Conservation (phyloP, 2,329 filamentous ascomycete genomes). For the Pseudogymnoascus sp. region DNA sequence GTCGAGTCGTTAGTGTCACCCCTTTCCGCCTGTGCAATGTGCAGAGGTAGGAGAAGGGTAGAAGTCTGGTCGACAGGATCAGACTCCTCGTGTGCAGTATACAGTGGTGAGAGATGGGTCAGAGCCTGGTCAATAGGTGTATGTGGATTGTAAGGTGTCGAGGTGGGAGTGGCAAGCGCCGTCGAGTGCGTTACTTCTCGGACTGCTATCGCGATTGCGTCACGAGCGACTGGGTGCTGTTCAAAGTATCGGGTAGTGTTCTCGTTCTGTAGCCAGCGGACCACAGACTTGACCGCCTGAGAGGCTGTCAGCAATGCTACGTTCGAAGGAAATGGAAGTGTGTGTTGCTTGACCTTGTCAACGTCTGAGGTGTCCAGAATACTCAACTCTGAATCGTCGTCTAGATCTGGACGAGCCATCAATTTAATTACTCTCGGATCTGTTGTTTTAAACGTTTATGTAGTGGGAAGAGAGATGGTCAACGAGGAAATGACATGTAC, state of each 20-base stretch:
- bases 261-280: conserved; percentile 14
- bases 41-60: neutral
- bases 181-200: conserved; percentile 15
- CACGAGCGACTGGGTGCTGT: conserved; percentile 14
- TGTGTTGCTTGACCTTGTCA: conserved; percentile 11
- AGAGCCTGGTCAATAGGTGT: conserved; percentile 13
- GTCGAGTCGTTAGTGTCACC: neutral
- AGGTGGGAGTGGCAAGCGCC: conserved; percentile 14
- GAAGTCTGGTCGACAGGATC: neutral
- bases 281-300: conserved; percentile 10
- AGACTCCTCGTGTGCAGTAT: neutral
- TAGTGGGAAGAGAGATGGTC: neutral
- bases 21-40: neutral
- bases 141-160: conserved; percentile 11
- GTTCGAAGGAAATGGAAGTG: conserved; percentile 5
- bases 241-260: conserved; percentile 15
- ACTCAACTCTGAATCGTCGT: conserved; percentile 8
- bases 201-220: conserved; percentile 13
- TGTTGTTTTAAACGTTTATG: neutral
- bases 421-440: neutral
- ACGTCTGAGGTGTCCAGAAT: conserved; percentile 13
- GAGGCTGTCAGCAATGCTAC: conserved; percentile 13
- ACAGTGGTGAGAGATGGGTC: neutral
- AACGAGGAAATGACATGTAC: neutral
- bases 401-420: neutral